phyloP scores from a whole-genome alignment of 129 eudicot species.

The Flaveria brownii region DNA sequence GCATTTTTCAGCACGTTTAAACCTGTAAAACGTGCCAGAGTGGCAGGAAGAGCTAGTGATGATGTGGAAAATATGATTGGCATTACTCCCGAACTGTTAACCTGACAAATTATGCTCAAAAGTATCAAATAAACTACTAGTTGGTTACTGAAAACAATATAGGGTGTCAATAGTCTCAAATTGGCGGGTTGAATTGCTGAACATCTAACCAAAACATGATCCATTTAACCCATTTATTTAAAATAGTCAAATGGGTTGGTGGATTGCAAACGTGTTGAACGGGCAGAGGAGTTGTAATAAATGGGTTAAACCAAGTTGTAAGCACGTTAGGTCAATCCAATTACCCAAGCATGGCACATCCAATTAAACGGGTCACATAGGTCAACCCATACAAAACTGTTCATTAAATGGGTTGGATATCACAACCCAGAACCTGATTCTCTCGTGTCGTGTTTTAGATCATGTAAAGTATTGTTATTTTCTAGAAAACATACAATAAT shows the following conservation, averaged over 20 bases:
- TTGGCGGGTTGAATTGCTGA: neutral
- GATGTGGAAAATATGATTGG: slow-evolving; percentile 98
- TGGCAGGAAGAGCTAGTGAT: slow-evolving; percentile 93
- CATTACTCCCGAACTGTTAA: slow-evolving; percentile 99
- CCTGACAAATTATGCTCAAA: slow-evolving; percentile 48
- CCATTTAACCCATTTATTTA: neutral
- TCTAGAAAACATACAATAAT: neutral
- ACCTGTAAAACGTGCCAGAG: slow-evolving; percentile 96
- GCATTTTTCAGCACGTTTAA: slow-evolving; percentile 71
- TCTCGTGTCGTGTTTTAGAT: neutral
- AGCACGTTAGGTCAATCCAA: neutral
- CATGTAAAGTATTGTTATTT: neutral
- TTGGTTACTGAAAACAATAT: neutral
- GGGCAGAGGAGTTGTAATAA: neutral
- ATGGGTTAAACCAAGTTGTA: neutral
- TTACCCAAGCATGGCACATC: neutral
- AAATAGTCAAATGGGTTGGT: neutral
- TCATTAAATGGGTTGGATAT: neutral
- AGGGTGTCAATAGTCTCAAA: neutral
- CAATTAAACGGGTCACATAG: neutral
- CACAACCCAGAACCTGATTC: neutral
- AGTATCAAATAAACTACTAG: slow-evolving; percentile 7
- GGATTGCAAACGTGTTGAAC: neutral
- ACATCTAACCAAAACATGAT: neutral
- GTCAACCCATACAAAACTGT: neutral